phyloP scores from a whole-genome alignment of 345 rosid species.

The Crucihimalaya himalaica region DNA sequence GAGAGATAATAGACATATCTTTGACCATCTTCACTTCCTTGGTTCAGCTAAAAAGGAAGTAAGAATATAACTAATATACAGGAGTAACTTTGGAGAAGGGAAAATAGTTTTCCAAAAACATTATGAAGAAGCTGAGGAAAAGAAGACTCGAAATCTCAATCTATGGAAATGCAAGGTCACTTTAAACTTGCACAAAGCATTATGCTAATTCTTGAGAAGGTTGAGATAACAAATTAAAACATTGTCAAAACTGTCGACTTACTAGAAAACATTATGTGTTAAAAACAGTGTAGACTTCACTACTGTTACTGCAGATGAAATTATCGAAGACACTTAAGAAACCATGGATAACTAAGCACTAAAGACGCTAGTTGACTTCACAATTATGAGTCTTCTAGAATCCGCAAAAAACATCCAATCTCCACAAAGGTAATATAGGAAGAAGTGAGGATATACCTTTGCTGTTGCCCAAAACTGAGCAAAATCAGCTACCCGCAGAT shows the following conservation, averaged over 20 bases:
- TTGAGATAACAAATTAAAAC: conserved; percentile 15
- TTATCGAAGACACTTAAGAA: conserved; percentile 23
- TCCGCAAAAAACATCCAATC: conserved; percentile 33
- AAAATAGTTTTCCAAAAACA: conserved; percentile 1
- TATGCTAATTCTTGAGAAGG: conserved; percentile 5
- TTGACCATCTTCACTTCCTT: conserved; percentile 6
- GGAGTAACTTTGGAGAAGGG: background rate
- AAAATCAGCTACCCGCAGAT: conserved; percentile 99
- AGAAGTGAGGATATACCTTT: conserved; percentile 92
- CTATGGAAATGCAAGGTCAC: conserved; percentile 19
- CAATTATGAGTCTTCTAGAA: conserved; percentile 36
- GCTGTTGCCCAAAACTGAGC: conserved; percentile 99
- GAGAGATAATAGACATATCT: background rate
- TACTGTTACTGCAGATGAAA: conserved; percentile 3
- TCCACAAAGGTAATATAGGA: conserved; percentile 48
- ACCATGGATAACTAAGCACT: conserved; percentile 28
- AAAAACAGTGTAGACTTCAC: background rate
- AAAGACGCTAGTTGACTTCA: conserved; percentile 39
- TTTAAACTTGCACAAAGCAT: background rate
- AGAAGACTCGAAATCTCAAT: background rate
- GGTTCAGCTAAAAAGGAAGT: background rate
- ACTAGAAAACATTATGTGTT: background rate
- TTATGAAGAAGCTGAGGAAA: conserved; percentile 4
- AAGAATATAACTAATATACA: background rate
- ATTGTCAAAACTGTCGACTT: conserved; percentile 4